Evolutionary conservation across 345 rosid genomes (phyloP), one percentile per base, ranked within the genome.

Genomic region (Hypericum perforatum): DNA sequence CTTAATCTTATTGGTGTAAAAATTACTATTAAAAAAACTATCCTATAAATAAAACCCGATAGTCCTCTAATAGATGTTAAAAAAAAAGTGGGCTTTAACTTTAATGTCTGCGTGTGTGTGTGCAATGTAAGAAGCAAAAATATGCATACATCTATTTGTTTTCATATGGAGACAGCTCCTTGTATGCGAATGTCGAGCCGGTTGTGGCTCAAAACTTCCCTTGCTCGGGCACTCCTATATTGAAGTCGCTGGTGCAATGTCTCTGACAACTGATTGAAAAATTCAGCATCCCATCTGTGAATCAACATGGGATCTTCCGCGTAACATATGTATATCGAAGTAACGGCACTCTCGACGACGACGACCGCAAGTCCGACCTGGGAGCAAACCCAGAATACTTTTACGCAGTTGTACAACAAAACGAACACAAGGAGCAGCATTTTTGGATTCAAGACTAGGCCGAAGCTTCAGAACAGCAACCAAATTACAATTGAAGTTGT

Each of bases 351-450:
- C 68, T 92, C 98, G 40, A 92, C 96, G 13, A 82, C 94, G 11
- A 82, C 97, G 94, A 92, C 78, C 37, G 88, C 95, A 16, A 92
- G 42, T 58, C 96, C 98, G 41, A 92, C 95, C 96, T 88, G 77
- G 39, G 50, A 8, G 5, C 45, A 51, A 29, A 45, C 36, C 6
- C 8, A 52, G 15, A 47, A 36, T 13, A n/a, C 32, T 22, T 22
- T 22, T 22, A 22, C 4, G 32, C 7, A 39, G 15, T 13, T 39
- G 47, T 16, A 41, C 0, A 54, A 11, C 16, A 22, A 38, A 43
- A 15, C 9, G 14, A 49, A 7, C 7, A 7, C 0, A 67, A 65
- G 15, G 12, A 37, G 22, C 7, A 41, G 32, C 32, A 22, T 22
- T 22, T 22, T 22, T 4, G 32, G 32, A 22, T 22, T 22, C 32